These are phyloP conservation scores for Colletotrichum brevisporum DNA, from an alignment of 2,329 filamentous ascomycete species.

Conservation along the genomic window DNA sequence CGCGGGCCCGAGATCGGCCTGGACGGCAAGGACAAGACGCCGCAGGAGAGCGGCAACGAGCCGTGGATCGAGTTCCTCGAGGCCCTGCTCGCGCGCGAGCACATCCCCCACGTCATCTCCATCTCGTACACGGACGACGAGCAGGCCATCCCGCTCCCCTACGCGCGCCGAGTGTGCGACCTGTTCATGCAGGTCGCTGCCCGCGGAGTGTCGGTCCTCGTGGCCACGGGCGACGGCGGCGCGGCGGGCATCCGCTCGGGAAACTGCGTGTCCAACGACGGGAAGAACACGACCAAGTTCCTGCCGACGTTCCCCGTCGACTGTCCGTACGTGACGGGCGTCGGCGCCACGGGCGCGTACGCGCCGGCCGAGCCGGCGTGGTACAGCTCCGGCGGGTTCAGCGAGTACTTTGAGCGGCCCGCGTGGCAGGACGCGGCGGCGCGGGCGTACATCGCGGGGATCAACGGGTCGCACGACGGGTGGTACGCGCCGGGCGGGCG, in stretches of 20 bases:
- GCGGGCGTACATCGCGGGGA: slow-evolving; percentile 52
- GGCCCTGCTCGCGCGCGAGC: slow-evolving; percentile 45
- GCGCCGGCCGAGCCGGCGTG: slow-evolving; percentile 54
- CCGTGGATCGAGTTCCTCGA: slow-evolving; percentile 48
- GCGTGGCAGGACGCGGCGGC: slow-evolving; percentile 57
- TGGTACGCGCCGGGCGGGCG: slow-evolving; percentile 60
- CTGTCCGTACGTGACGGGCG: slow-evolving; percentile 53
- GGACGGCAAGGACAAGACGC: slow-evolving; percentile 2
- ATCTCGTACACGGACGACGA: slow-evolving; percentile 54
- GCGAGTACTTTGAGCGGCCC: slow-evolving; percentile 59
- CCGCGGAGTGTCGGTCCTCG: slow-evolving; percentile 48
- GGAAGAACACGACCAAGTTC: slow-evolving; percentile 67
- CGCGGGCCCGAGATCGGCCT: slow-evolving; percentile 13
- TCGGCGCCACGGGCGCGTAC: slow-evolving; percentile 47
- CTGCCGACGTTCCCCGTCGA: slow-evolving; percentile 65
- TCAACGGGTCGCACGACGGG: slow-evolving; percentile 59
- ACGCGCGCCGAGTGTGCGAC: slow-evolving; percentile 49
- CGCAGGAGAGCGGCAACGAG: slow-evolving; percentile 45
- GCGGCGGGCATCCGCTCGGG: slow-evolving; percentile 22
- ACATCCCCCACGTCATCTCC: slow-evolving; percentile 51
- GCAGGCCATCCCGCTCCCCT: slow-evolving; percentile 48
- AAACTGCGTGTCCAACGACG: slow-evolving; percentile 67
- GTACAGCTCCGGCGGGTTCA: slow-evolving; percentile 60
- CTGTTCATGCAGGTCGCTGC: slow-evolving; percentile 51
- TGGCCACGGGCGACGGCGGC: slow-evolving; percentile 49